Base-by-base conservation (phyloP, 768 basidiomycete species). In the Phylloporus arenicola region DNA sequence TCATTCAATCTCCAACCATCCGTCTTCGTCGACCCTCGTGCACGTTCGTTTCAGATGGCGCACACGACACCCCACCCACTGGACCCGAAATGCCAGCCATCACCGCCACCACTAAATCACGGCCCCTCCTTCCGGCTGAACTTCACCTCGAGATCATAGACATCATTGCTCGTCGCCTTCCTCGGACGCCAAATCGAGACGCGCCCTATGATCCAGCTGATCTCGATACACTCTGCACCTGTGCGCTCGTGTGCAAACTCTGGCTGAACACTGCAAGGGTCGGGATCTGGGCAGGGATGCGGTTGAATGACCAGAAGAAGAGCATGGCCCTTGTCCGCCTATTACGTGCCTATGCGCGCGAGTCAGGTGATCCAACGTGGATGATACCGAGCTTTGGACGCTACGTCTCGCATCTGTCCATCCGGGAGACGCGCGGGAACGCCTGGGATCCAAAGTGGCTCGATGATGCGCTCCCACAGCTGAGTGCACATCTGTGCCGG, bases 371-470 rank as follows among this genome's bases (percentile, higher is more conserved):
- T 4, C 38, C 51, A 11, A 29, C 35, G 22, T 41, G 55, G 53
- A 78, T 68, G 4, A 84, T 59, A 31, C 80, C 77, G 7, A 88
- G 76, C 33, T 79, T 70, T 10, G 77, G 77, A 20, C 83, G 83
- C 59, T 87, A 90, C 20, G 51, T 69, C 17, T 38, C 45, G 6
- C 49, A 54, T 22, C 47, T 68, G 34, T 68, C 56, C 39, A 10
- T 69, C 30, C 64, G 55, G 22, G 66, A 68, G 45, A 63, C 65
- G 10, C 66, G 62, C 16, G 66, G 66, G 19, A 56, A 62, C 13
- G 39, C 60, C 4, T 69, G 64, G 66, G 68, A 68, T 47, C 68
- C 65, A 3, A 64, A 62, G 37, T 68, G 66, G 66, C 52, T 69
- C 7, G 52, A 69, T 12, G 66, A 64, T 19, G 56, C 60, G 13